Evolutionary conservation across 2,329 filamentous ascomycete genomes (phyloP).

Genomic region (Colletotrichum eleusines): DNA sequence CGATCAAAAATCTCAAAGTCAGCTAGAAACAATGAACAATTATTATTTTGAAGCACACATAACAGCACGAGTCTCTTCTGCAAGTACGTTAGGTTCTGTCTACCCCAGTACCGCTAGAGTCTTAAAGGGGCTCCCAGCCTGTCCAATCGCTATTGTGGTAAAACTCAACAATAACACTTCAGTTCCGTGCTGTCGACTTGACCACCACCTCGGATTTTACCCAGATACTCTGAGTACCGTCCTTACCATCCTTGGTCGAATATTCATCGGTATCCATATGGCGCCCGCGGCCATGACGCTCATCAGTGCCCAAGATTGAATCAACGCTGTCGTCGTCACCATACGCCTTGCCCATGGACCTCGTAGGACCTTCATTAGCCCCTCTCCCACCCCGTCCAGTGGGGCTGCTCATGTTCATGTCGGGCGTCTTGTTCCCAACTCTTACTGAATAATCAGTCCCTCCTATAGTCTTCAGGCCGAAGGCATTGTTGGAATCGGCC

Average conservation of each 20-base stretch:
- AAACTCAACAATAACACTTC: background rate
- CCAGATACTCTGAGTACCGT: slow-evolving; percentile 24
- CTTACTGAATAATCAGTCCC: slow-evolving; percentile 36
- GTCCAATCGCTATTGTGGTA: background rate
- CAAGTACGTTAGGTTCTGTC: background rate
- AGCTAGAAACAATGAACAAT: too few species aligned
- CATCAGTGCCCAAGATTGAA: slow-evolving; percentile 28
- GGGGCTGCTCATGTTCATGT: slow-evolving; percentile 10
- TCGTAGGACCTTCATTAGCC: background rate
- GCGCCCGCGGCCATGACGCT: background rate
- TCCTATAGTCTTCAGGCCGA: slow-evolving; percentile 35
- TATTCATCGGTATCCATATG: slow-evolving; percentile 1
- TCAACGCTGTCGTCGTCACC: slow-evolving; percentile 34
- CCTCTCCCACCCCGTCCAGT: slow-evolving; percentile 14
- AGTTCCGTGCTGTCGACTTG: slow-evolving; percentile 24
- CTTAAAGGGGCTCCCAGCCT: background rate
- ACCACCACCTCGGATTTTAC: slow-evolving; percentile 34
- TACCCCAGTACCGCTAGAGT: background rate
- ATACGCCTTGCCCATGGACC: slow-evolving; percentile 16
- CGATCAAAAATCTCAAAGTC: too few species aligned
- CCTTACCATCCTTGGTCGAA: slow-evolving; percentile 11
- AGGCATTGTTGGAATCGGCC: slow-evolving; percentile 23
- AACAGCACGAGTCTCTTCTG: background rate
- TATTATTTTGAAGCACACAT: background rate
- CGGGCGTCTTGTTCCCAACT: slow-evolving; percentile 35